Evolutionary conservation across 2,329 filamentous ascomycete genomes (phyloP).

Genomic region (Cryphonectria radicalis): DNA sequence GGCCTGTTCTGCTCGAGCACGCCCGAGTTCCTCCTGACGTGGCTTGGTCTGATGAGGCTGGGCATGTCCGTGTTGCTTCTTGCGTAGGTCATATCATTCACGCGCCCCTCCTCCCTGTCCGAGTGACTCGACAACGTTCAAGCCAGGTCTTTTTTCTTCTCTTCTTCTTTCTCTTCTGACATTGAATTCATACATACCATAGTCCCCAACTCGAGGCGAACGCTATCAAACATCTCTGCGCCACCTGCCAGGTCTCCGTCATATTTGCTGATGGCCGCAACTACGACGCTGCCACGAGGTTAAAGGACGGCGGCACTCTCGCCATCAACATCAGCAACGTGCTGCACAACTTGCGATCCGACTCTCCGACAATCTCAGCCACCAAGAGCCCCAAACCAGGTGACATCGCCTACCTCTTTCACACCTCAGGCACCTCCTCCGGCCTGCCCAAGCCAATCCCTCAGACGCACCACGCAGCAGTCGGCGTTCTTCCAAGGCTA

Average conservation of each 20-base stretch:
- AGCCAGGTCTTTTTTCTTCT: background rate
- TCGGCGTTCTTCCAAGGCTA: slow-evolving; percentile 58
- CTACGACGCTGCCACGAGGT: slow-evolving; percentile 21
- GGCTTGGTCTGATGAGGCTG: slow-evolving; percentile 61
- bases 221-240: slow-evolving; percentile 59
- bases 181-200: background rate
- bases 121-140: background rate
- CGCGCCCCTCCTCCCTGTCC: too few species aligned
- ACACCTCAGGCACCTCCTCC: slow-evolving; percentile 68
- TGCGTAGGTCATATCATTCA: slow-evolving; percentile 47
- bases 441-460: slow-evolving; percentile 66
- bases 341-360: slow-evolving; percentile 26
- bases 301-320: slow-evolving; percentile 15
- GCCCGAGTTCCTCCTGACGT: slow-evolving; percentile 60
- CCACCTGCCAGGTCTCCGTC: slow-evolving; percentile 44
- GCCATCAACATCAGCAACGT: slow-evolving; percentile 31
- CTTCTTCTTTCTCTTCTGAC: background rate
- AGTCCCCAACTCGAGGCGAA: slow-evolving; percentile 51
- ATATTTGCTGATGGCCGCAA: slow-evolving; percentile 50
- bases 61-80: slow-evolving; percentile 61
- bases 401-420: slow-evolving; percentile 61
- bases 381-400: slow-evolving; percentile 2
- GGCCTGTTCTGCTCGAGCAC: slow-evolving; percentile 62
- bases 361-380: background rate
- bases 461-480: slow-evolving; percentile 59